Evolutionary conservation across 306 rosid genomes (phyloP), one percentile per base, ranked within the genome.

Genomic region (Lathyrus tuberosus): DNA sequence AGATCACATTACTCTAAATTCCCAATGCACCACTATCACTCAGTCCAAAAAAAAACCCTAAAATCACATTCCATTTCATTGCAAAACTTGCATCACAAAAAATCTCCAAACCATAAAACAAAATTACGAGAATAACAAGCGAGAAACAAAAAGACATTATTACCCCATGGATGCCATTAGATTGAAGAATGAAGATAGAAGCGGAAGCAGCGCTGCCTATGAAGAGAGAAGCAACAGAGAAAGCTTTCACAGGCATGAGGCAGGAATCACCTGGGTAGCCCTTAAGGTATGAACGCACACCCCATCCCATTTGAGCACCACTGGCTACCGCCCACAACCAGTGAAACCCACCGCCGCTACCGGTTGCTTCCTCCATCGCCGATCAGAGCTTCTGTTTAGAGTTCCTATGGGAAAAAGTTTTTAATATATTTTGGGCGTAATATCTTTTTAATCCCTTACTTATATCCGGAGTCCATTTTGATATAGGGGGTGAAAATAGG

Each of bases 151-250:
- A 8, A 71, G 30, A 64, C 0, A 51, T 4, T 10, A n/a, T 48
- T 49, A 90, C 98, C 89, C 83, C 76, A 75, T 75, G 82, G 69
- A 93, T 83, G 40, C 89, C 90, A 18, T 82, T 80, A 22, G 85
- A 59, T 20, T 81, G 86, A 67, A 93, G 85, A 70, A 70, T 61
- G 10, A 89, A 73, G 8, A 84, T 5, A 79, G 89, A 62, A 37
- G 96, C 85, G 17, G 96, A 84, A 80, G 97, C 90, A 16, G 80
- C 73, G 31, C 82, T 78, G 26, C 96, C 86, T 57, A 93, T 81
- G 78, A 88, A 82, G 79, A 93, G 97, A 57, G 98, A 90, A 15
- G 97, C 98, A 56, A 93, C 90, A 56, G 78, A 81, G 67, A 85
- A 90, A 70, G 98, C 97, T 56, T 83, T 82, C 26, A 90, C 2